These are phyloP conservation scores for Mortierella polycephala DNA, from an alignment of 371 early-diverging fungal species.

Conservation along the genomic window DNA sequence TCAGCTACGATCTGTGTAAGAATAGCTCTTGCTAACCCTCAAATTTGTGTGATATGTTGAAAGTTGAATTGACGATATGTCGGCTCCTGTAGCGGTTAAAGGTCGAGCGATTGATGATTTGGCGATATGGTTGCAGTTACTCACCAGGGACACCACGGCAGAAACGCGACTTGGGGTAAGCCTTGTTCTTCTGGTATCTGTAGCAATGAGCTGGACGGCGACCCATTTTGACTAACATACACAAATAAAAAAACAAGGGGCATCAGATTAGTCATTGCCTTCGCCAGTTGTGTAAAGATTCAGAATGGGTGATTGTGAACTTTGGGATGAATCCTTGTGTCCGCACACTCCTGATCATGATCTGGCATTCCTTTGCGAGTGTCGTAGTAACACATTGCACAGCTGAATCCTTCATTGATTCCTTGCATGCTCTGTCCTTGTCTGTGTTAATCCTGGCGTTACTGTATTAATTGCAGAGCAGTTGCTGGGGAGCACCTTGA, in stretches of 20 bases:
- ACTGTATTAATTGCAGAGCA: too few relatives aligned
- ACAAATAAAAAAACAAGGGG: neutral
- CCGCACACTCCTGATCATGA: too few relatives aligned
- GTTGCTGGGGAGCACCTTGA: too few relatives aligned
- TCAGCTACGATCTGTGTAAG: too few relatives aligned
- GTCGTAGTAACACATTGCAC: too few relatives aligned
- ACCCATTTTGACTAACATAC: conserved; percentile 81
- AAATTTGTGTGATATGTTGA: neutral
- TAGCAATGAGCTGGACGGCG: conserved; percentile 99
- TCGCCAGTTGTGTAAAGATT: neutral
- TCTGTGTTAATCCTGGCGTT: too few relatives aligned
- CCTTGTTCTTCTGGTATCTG: conserved; percentile 99
- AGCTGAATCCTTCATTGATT: too few relatives aligned
- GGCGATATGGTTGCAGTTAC: conserved; percentile 2
- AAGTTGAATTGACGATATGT: neutral
- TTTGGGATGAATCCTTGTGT: too few relatives aligned
- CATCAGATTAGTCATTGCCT: conserved; percentile 2
- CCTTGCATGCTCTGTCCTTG: too few relatives aligned
- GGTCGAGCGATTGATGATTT: neutral
- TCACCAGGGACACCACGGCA: conserved; percentile 99
- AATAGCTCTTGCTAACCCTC: too few relatives aligned
- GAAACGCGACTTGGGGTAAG: conserved; percentile 99
- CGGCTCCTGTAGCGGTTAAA: neutral
- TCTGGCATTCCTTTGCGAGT: too few relatives aligned
- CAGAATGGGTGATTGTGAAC: too few relatives aligned